Conservation (phyloP, 495 filamentous ascomycete species). For the Astrothelium subdiscretum region DNA sequence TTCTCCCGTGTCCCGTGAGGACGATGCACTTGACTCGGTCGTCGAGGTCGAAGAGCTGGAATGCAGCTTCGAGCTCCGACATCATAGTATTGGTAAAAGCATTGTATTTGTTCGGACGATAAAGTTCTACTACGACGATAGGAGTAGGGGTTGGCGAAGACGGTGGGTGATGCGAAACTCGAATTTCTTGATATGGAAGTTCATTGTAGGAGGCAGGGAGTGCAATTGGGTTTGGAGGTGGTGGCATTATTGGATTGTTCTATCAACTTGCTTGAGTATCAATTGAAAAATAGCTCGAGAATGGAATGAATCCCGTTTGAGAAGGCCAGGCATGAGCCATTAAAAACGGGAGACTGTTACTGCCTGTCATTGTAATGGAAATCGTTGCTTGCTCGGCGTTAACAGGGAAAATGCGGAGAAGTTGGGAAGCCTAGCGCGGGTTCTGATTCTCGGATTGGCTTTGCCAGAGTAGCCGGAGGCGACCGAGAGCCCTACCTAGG, state of each 20-base stretch:
- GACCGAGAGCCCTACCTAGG: background rate
- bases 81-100: constrained; percentile 49
- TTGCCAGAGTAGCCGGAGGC: too few species aligned
- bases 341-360: background rate
- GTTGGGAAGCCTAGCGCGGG: too few species aligned
- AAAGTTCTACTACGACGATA: constrained; percentile 43
- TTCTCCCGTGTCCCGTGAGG: constrained; percentile 45
- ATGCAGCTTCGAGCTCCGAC: constrained; percentile 41
- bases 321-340: background rate
- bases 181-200: constrained; percentile 36
- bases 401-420: background rate
- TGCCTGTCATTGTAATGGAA: background rate
- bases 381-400: background rate
- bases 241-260: background rate
- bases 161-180: constrained; percentile 40
- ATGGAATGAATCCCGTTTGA: background rate
- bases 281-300: background rate
- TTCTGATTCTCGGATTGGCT: too few species aligned
- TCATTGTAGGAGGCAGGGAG: constrained; percentile 26
- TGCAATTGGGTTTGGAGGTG: constrained; percentile 1
- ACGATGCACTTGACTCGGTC: constrained; percentile 43
- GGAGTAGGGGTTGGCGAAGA: constrained; percentile 39
- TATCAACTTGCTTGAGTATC: background rate
- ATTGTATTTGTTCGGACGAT: constrained; percentile 50
- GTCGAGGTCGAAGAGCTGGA: constrained; percentile 41